These are phyloP conservation scores for Jacaranda copaia DNA, from an alignment of 257 asterid species.

Conservation along the genomic window DNA sequence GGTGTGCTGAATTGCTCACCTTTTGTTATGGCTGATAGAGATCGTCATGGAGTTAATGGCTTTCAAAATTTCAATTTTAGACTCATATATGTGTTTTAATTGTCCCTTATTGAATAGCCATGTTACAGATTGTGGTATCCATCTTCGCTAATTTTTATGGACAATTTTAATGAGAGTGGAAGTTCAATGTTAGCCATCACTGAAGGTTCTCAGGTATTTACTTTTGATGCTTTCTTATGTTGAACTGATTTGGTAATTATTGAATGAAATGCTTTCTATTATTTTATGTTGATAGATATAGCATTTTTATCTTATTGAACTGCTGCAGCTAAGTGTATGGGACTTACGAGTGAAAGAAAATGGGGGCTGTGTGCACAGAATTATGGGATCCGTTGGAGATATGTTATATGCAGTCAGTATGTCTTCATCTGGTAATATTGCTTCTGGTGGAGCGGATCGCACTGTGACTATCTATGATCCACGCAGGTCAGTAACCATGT, in stretches of 20 bases:
- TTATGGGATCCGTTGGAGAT: conserved; percentile 85
- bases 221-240: conserved; percentile 23
- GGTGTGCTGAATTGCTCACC: background rate
- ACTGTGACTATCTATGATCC: conserved; percentile 91
- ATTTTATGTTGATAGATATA: conserved; percentile 9
- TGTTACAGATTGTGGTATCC: conserved; percentile 86
- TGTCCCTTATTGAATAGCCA: conserved; percentile 23
- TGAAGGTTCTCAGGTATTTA: conserved; percentile 91
- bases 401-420: conserved; percentile 68
- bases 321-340: conserved; percentile 82
- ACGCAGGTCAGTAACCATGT: conserved; percentile 67
- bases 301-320: conserved; percentile 20
- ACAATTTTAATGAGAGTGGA: conserved; percentile 55
- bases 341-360: conserved; percentile 87
- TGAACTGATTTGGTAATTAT: background rate
- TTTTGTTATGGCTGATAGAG: background rate
- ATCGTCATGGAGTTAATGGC: conserved; percentile 11
- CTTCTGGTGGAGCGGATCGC: conserved; percentile 92
- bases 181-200: conserved; percentile 70
- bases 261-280: background rate
- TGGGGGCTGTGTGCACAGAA: conserved; percentile 88
- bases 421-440: conserved; percentile 78
- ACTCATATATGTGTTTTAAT: conserved; percentile 24
- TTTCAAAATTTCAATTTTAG: background rate
- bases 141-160: conserved; percentile 70